phyloP scores from a whole-genome alignment of 2,329 filamentous ascomycete genomes.

The Colletotrichum cordylinicola region DNA sequence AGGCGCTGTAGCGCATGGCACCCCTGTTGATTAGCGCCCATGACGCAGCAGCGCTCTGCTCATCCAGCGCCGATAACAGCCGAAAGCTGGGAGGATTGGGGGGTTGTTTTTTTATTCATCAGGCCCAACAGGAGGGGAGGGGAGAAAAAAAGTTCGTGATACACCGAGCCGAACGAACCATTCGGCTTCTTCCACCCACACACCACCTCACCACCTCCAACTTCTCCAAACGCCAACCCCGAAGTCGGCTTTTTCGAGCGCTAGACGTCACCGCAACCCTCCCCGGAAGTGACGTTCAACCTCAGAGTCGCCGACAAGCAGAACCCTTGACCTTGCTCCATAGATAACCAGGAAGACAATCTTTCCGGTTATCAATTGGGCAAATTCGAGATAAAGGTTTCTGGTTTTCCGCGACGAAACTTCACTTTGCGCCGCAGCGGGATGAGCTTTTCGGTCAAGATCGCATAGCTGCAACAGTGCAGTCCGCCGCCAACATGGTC shows the following conservation, averaged over 20 bases:
- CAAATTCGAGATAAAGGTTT: neutral
- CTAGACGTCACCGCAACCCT: neutral
- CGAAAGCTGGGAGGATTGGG: neutral
- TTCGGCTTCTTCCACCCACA: constrained; percentile 1
- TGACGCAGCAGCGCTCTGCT: constrained; percentile 10
- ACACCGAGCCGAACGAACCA: constrained; percentile 11
- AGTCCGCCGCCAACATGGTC: constrained; percentile 27
- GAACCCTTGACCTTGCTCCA: neutral
- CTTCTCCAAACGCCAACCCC: neutral
- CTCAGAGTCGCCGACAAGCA: neutral
- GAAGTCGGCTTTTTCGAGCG: constrained; percentile 8
- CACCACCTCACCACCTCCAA: neutral
- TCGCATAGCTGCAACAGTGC: constrained; percentile 26
- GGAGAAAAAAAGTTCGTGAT: constrained; percentile 16
- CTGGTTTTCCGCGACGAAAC: neutral
- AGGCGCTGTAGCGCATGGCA: constrained; percentile 1
- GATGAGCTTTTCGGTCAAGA: neutral
- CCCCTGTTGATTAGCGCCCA: neutral
- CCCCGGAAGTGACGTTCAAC: neutral
- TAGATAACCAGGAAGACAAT: neutral
- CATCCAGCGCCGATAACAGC: neutral
- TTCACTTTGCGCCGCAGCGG: constrained; percentile 8
- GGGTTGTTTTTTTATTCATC: neutral
- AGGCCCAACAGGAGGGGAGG: neutral
- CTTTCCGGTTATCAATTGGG: neutral